Base-by-base conservation (phyloP, 1,284 basidiomycete species). In the Anthracocystis walkeri region DNA sequence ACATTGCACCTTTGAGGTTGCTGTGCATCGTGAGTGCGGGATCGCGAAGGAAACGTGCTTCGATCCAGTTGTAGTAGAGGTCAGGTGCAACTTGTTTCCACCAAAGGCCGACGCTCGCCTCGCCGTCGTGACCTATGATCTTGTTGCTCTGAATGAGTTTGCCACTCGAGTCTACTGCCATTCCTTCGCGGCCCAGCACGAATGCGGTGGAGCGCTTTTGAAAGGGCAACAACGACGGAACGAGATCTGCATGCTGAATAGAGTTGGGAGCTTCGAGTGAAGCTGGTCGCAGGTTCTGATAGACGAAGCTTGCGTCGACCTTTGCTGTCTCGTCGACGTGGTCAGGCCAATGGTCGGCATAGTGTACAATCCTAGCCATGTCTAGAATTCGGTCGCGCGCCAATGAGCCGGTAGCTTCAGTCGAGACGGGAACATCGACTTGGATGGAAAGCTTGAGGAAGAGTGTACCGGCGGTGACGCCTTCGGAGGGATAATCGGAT, bases 111-210 rank as follows among this genome's bases (percentile, higher is more conserved):
- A 79, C 38, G n/a, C 57, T 35, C 23, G 45, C 35, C 1, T 50
- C 23, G 21, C 74, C 78, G 41, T 44, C 42, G n/a, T 55, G 53
- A 10, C 58, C 57, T 18, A 74, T 61, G 42, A 65, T 40, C 8
- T n/a, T 38, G 21, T 42, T 55, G 31, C 25, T 61, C 27, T 57
- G 23, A 10, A 25, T 52, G 16, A 54, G 48, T 7, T 14, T 20
- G 23, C 72, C 72, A 1, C 29, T 2, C 12, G 50, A n/a, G 25
- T 52, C 55, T 11, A 77, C 14, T 0, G 35, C 14, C 48, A 57
- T 68, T n/a, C 80, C 81, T 62, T 84, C 82, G 16, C 83, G 68
- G 25, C 74, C 76, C 1, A 84, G 74, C 10, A 84, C 55, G 35
- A 84, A 83, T 1, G 71, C 70, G 16, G 78, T 73, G 0, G 79